A percentile compares a stretch with the other conserved stretches of the same genome.
Conservation (phyloP, 1,139 yeast genomes). For the Yamadazyma friedrichii region DNA sequence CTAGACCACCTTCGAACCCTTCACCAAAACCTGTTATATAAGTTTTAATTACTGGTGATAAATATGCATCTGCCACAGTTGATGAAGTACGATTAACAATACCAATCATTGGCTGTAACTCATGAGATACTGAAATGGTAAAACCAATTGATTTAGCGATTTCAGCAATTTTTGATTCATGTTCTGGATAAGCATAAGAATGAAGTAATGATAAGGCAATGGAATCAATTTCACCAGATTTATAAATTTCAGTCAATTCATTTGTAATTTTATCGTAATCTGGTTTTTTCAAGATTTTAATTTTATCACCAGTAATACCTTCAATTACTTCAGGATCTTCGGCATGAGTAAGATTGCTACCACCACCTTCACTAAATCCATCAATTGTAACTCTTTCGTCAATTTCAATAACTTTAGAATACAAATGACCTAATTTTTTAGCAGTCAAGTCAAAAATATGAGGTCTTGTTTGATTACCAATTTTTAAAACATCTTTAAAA, state of each 20-base stretch:
- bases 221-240: constrained; percentile 27
- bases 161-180: constrained; percentile 35
- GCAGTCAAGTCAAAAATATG: constrained; percentile 40
- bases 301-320: constrained; percentile 38
- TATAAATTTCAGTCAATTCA: constrained; percentile 25
- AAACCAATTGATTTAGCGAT: constrained; percentile 39
- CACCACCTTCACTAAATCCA: constrained; percentile 43
- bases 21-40: constrained; percentile 38
- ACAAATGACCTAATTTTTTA: constrained; percentile 35
- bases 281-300: constrained; percentile 32
- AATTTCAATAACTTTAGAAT: constrained; percentile 34
- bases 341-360: constrained; percentile 21
- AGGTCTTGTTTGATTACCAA: constrained; percentile 43
- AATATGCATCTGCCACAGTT: constrained; percentile 46
- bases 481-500: constrained; percentile 45
- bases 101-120: constrained; percentile 46
- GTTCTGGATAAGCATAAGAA: constrained; percentile 41
- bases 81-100: constrained; percentile 44
- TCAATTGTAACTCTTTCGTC: constrained; percentile 45
- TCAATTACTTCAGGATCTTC: constrained; percentile 25
- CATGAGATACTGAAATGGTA: constrained; percentile 39
- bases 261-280: constrained; percentile 24
- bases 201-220: constrained; percentile 42
- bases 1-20: constrained; percentile 46
- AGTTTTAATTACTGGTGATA: constrained; percentile 36